Evolutionary conservation across 2,329 filamentous ascomycete species (phyloP).

Genomic region (Ascochyta viciae-villosae): DNA sequence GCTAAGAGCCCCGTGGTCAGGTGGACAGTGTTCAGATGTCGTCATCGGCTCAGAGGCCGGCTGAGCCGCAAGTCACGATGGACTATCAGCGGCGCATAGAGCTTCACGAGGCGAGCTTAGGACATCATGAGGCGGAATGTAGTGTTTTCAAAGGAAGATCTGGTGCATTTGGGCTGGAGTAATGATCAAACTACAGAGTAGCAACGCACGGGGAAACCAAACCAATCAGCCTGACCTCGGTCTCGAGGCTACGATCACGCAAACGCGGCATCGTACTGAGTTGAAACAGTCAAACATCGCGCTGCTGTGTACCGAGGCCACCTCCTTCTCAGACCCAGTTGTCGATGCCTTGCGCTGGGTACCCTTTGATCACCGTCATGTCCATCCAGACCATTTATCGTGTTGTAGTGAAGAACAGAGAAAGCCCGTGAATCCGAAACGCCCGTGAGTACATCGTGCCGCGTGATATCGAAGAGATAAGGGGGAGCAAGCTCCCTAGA

Average conservation of each 20-base stretch:
- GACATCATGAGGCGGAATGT: conserved; percentile 10
- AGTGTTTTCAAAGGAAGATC: conserved; percentile 19
- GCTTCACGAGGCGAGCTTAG: conserved; percentile 18
- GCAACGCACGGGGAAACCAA: conserved; percentile 24
- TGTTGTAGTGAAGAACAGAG: conserved; percentile 29
- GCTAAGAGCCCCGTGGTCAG: conserved; percentile 19
- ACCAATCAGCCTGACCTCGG: conserved; percentile 4
- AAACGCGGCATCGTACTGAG: neutral
- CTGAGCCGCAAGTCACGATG: conserved; percentile 44
- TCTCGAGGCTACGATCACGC: conserved; percentile 5
- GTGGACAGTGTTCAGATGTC: conserved; percentile 31
- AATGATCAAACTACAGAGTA: conserved; percentile 31
- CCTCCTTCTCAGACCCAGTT: neutral
- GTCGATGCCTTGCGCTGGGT: conserved; percentile 18
- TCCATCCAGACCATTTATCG: conserved; percentile 27
- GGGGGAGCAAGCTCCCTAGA: conserved; percentile 36
- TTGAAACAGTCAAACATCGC: neutral
- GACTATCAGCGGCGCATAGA: conserved; percentile 21
- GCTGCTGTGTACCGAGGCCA: neutral
- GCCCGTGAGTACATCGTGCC: conserved; percentile 38
- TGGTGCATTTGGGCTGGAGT: conserved; percentile 28
- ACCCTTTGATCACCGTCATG: conserved; percentile 21
- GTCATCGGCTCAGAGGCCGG: conserved; percentile 41
- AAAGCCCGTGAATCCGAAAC: conserved; percentile 38
- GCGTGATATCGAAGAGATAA: conserved; percentile 27